Conservation (phyloP, 2,329 filamentous ascomycete species). For the Claviceps sp. region DNA sequence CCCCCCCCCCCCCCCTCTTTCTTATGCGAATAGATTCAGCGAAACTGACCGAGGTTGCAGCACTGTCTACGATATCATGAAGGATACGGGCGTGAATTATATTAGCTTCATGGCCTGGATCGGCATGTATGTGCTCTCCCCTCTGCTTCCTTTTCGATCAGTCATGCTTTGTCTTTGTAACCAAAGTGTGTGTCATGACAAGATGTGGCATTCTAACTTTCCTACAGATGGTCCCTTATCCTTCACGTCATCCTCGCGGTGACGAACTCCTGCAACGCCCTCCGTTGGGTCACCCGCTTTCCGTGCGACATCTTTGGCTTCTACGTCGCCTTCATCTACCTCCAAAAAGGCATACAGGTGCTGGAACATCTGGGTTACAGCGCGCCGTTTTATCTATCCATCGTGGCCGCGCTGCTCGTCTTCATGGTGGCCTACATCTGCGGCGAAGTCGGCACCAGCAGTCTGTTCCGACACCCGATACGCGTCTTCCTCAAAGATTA, state of each 20-base stretch:
- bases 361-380: constrained; percentile 58
- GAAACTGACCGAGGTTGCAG: constrained; percentile 17
- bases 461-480: constrained; percentile 60
- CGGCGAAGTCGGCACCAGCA: constrained; percentile 55
- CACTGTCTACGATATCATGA: constrained; percentile 82
- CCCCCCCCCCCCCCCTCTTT: no score
- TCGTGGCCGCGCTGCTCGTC: constrained; percentile 64
- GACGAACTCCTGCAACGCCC: constrained; percentile 74
- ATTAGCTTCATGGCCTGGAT: constrained; percentile 89
- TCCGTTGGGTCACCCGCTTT: constrained; percentile 84
- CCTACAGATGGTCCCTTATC: constrained; percentile 60
- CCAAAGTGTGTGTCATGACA: no score
- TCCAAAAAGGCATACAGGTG: constrained; percentile 83
- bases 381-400: constrained; percentile 63
- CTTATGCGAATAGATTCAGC: no score
- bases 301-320: constrained; percentile 91
- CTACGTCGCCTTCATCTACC: constrained; percentile 83
- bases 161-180: neutral
- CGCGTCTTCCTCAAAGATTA: constrained; percentile 83
- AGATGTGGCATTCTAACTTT: neutral
- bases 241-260: constrained; percentile 76
- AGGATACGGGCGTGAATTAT: constrained; percentile 64
- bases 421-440: constrained; percentile 65
- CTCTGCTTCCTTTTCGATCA: neutral
- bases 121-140: constrained; percentile 43